Evolutionary conservation across 345 rosid species (phyloP), one percentile per base, ranked within the genome.

Genomic region (Clarkia xantiana): DNA sequence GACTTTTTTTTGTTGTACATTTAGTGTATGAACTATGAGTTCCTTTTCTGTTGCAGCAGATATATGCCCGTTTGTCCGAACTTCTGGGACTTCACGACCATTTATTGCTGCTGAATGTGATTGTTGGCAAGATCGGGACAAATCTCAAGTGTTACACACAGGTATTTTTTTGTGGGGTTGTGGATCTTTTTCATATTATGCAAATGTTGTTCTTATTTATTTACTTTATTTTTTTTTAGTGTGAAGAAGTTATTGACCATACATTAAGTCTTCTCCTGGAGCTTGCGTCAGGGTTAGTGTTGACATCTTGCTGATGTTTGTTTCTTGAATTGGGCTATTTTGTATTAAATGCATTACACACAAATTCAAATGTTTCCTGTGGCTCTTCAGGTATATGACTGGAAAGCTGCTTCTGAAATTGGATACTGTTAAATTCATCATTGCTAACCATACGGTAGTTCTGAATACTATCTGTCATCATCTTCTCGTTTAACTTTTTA

Each of bases 21-120:
- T 18, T 62, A 52, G 34, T 76, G 63, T 29, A 29, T 29, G 36
- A 29, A 67, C 60, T 71, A 62, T 58, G 56, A 62, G 40, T 68
- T 48, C 59, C 57, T 29, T 69, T 56, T 64, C 65, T 71, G 64
- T 71, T 76, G 72, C 98, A 91, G 98, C 94, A 79, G 93, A 71
- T 82, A 57, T 91, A 86, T 68, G 86, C 85, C 29, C 78, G 96
- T 54, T 69, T 93, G 57, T 80, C 95, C 51, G 94, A 93, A 56
- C 86, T 93, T 64, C 88, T 93, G 60, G 95, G 96, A 60, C 77
- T 93, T 43, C 82, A 82, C 65, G 99, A 93, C 67, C 99, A 93
- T 76, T 67, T 93, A 42, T 61, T 81, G 60, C 66, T 93, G 17
- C 59, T 93, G 75, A 87, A 93, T 71, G 86, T 93, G 53, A 87